These are phyloP conservation scores for Verticillium tricorpus DNA, from an alignment of 2,329 filamentous ascomycete species.

Conservation along the genomic window DNA sequence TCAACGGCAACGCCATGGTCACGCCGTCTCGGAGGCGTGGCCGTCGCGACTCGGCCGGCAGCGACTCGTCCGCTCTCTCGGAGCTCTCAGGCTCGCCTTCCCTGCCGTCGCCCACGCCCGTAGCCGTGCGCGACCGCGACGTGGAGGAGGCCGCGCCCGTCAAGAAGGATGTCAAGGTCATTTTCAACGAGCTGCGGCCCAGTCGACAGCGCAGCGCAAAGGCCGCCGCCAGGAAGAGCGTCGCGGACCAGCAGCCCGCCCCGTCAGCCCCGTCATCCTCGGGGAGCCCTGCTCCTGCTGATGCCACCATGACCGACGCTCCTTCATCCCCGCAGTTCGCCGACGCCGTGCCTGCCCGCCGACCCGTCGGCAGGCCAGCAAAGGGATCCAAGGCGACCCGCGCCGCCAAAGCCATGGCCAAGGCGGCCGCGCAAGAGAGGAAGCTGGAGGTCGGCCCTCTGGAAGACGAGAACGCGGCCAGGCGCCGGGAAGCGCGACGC, in stretches of 20 bases:
- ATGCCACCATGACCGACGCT: neutral
- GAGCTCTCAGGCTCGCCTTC: constrained; percentile 20
- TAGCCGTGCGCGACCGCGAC: neutral
- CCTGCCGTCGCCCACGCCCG: constrained; percentile 31
- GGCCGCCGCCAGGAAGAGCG: neutral
- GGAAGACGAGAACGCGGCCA: neutral
- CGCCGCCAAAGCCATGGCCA: neutral
- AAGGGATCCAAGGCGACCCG: neutral
- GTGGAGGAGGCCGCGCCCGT: neutral
- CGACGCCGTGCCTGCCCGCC: neutral
- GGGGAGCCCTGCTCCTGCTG: neutral
- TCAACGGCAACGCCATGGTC: neutral
- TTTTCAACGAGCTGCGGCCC: constrained; percentile 1
- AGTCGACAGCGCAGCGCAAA: neutral
- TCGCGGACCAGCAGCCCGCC: neutral
- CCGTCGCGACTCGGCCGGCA: constrained; percentile 32
- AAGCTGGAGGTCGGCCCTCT: neutral
- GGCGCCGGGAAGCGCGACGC: neutral
- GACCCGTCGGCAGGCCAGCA: neutral
- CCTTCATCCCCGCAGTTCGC: neutral
- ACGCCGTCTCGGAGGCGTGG: constrained; percentile 31
- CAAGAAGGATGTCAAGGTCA: neutral
- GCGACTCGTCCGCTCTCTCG: constrained; percentile 37
- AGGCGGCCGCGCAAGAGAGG: neutral
- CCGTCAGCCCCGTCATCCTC: neutral